A percentile compares a stretch with the other conserved stretches of the same genome.
Conservation (phyloP, 371 early-diverging fungal genomes). For the Coemansia sp. region DNA sequence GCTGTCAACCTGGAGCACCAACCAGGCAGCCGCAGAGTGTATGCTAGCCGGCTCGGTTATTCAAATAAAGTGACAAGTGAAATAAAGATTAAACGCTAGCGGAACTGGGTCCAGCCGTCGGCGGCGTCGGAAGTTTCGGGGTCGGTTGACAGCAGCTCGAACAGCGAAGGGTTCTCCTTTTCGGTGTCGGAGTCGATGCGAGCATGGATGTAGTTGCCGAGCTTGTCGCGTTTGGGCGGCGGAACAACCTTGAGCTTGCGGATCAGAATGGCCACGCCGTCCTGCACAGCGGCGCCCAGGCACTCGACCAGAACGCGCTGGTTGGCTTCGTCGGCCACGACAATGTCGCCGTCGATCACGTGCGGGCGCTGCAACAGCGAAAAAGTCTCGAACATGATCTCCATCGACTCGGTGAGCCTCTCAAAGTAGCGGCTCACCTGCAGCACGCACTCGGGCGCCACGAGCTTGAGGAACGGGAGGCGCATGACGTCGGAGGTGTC, state of each 20-base stretch:
- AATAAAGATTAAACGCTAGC: neutral
- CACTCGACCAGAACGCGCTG: conserved; percentile 31
- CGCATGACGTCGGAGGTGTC: conserved; percentile 29
- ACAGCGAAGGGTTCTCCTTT: conserved; percentile 24
- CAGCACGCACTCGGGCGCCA: conserved; percentile 38
- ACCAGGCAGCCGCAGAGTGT: too few relatives aligned
- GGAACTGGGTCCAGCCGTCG: conserved; percentile 20
- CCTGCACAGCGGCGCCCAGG: conserved; percentile 37
- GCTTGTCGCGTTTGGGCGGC: conserved; percentile 12
- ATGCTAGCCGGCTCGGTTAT: too few relatives aligned
- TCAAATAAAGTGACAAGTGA: neutral
- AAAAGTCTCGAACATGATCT: conserved; percentile 40
- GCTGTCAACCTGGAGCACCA: too few relatives aligned
- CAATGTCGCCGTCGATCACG: conserved; percentile 34
- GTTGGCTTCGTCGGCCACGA: conserved; percentile 23
- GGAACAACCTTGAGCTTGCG: conserved; percentile 17
- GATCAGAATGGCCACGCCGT: conserved; percentile 39
- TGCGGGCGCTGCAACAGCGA: conserved; percentile 34
- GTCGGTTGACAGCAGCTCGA: conserved; percentile 26
- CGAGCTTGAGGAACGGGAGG: conserved; percentile 34
- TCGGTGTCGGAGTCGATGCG: conserved; percentile 8
- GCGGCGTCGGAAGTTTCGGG: conserved; percentile 28
- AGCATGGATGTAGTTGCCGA: conserved; percentile 14
- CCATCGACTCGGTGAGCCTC: conserved; percentile 23
- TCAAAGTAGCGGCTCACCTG: conserved; percentile 32